Evolutionary conservation across 1,139 yeast species (phyloP), one percentile per base, ranked within the genome.

Genomic region (Kodamaea sp.): DNA sequence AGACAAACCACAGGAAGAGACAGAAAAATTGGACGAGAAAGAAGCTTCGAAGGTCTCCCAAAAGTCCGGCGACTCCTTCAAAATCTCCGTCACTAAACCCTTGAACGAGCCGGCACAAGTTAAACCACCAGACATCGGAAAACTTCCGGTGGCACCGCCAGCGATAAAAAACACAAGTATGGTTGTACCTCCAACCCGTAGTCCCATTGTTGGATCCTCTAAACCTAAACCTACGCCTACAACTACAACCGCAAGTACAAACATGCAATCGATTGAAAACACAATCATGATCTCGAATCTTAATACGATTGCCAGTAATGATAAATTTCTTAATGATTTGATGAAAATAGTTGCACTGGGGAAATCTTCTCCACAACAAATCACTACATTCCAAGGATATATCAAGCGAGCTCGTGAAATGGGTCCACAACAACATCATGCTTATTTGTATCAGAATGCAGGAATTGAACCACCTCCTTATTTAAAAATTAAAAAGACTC

Each of bases 271-370:
- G 5, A 74, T 76, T 1, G 87, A 81, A 38, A 83, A 84, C 55
- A 81, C 83, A 37, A 78, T 84, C 39, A 87, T 89, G 84, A 87
- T 90, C 47, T 78, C 82, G 6, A 86, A 89, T 53, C 71, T 90
- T 49, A 89, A 89, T 50, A 72, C 84, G 2, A 80, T 90, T 59
- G 97, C 97, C 0, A 73, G 85, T 34, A 70, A 74, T 4, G 95
- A 89, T 52, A 71, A 78, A 1, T 73, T 80, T 6, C 62, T 90
- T 37, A 83, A 80, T 49, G 64, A 74, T 2, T 63, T 90, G 39
- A 88, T 90, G 96, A 79, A 81, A 45, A 74, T 73, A 6, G 96
- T 90, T 2, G 96, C 97, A 0, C 75, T 81, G 44, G 95, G 96
- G 2, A 71, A 69, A 25, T 96, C 96, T 0, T 60, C 80, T 0